phyloP scores from a whole-genome alignment of 768 basidiomycete species.

The Boletus huronensis region DNA sequence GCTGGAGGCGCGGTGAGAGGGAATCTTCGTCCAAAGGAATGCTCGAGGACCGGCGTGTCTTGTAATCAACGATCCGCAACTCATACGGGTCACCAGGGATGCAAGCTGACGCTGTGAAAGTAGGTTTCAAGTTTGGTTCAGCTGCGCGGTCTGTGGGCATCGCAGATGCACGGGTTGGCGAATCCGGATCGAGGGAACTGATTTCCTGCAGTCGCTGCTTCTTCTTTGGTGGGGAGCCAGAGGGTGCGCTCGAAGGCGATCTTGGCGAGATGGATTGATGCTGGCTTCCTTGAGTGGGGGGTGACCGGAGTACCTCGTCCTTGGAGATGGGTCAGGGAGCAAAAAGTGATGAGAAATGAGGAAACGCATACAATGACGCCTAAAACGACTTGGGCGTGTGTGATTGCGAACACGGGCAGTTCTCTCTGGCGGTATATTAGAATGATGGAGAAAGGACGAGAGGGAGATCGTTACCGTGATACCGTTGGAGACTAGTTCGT shows the following conservation, averaged over 20 bases:
- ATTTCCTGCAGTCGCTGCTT: slow-evolving; percentile 22
- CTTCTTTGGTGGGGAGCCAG: slow-evolving; percentile 26
- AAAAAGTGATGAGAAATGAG: neutral
- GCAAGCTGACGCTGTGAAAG: neutral
- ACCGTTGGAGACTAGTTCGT: slow-evolving; percentile 45
- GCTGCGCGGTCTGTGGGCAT: neutral
- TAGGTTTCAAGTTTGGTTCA: neutral
- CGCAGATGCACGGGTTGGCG: neutral
- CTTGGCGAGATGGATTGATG: slow-evolving; percentile 1
- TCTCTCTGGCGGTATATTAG: slow-evolving; percentile 53
- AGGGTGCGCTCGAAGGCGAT: slow-evolving; percentile 18
- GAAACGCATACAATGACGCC: slow-evolving; percentile 64
- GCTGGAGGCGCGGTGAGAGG: slow-evolving; percentile 58
- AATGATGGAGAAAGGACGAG: neutral
- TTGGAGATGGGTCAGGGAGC: slow-evolving; percentile 22
- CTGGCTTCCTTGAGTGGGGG: slow-evolving; percentile 1
- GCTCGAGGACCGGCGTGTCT: slow-evolving; percentile 51
- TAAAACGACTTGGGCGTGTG: slow-evolving; percentile 59
- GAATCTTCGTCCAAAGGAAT: slow-evolving; percentile 61
- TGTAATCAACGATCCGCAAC: slow-evolving; percentile 61
- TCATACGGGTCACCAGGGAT: slow-evolving; percentile 15
- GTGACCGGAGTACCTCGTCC: slow-evolving; percentile 48
- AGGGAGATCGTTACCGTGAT: slow-evolving; percentile 44
- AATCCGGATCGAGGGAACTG: neutral
- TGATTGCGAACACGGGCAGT: slow-evolving; percentile 76